A percentile compares a stretch with the other conserved stretches of the same genome.
These are phyloP conservation scores for Syzygium aromaticum DNA, from an alignment of 345 rosid genomes.

Conservation along the genomic window DNA sequence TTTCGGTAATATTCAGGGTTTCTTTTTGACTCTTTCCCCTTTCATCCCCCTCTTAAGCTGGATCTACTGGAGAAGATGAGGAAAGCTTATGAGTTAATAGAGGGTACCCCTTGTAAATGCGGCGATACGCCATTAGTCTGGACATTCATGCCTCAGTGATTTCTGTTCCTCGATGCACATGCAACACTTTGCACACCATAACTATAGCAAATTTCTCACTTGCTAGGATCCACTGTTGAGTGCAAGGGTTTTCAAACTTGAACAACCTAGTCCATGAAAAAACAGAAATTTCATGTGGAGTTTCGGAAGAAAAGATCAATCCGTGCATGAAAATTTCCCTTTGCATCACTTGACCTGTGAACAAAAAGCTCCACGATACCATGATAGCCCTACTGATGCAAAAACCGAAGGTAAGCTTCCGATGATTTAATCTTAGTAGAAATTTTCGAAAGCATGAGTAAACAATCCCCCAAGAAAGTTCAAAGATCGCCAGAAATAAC, in stretches of 20 bases:
- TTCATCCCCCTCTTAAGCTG: too few species aligned
- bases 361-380: neutral
- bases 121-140: neutral
- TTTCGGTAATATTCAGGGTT: too few species aligned
- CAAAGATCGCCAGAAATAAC: neutral
- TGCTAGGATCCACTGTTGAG: neutral
- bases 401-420: neutral
- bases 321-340: neutral
- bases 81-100: neutral
- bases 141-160: neutral
- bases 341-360: neutral
- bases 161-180: neutral
- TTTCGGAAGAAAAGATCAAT: neutral
- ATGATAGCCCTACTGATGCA: neutral
- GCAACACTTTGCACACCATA: neutral
- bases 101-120: neutral
- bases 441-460: neutral
- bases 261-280: neutral
- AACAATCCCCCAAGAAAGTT: neutral
- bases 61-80: too few species aligned
- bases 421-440: neutral
- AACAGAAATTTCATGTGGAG: neutral
- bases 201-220: neutral
- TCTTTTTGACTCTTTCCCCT: too few species aligned
- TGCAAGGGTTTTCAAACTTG: neutral